Conservation (phyloP, 371 early-diverging fungal species). For the Funneliformis caledonium region DNA sequence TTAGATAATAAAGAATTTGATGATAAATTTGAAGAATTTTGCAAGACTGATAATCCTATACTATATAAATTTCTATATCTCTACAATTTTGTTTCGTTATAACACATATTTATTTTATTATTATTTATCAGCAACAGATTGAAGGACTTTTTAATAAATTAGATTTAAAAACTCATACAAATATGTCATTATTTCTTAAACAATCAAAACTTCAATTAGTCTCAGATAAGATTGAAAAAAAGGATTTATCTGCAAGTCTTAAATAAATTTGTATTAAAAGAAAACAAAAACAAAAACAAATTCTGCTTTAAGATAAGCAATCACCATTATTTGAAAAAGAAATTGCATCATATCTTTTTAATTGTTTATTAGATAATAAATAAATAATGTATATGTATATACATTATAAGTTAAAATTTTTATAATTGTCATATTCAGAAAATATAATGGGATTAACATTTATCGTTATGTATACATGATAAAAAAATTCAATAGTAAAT, state of each 20-base stretch:
- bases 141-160: constrained; percentile 25
- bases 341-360: not conserved
- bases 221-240: not conserved
- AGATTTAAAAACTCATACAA: constrained; percentile 18
- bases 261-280: not conserved
- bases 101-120: not conserved
- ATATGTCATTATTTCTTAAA: not conserved
- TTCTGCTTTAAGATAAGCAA: not conserved
- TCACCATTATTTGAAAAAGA: not conserved
- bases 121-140: constrained; percentile 16
- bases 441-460: too few relatives aligned
- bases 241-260: not conserved
- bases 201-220: not conserved
- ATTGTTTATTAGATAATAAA: too few relatives aligned
- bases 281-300: not conserved
- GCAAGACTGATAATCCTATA: not conserved
- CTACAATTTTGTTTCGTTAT: not conserved
- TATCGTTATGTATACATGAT: too few relatives aligned
- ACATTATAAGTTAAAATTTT: too few relatives aligned
- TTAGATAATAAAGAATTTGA: too few relatives aligned
- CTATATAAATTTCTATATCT: not conserved
- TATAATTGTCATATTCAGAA: too few relatives aligned
- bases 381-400: too few relatives aligned
- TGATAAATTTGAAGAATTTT: not conserved
- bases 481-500: too few relatives aligned